Evolutionary conservation across 2,329 filamentous ascomycete genomes (phyloP), one percentile per base, ranked within the genome.

Genomic region (Didymella keratinophila): DNA sequence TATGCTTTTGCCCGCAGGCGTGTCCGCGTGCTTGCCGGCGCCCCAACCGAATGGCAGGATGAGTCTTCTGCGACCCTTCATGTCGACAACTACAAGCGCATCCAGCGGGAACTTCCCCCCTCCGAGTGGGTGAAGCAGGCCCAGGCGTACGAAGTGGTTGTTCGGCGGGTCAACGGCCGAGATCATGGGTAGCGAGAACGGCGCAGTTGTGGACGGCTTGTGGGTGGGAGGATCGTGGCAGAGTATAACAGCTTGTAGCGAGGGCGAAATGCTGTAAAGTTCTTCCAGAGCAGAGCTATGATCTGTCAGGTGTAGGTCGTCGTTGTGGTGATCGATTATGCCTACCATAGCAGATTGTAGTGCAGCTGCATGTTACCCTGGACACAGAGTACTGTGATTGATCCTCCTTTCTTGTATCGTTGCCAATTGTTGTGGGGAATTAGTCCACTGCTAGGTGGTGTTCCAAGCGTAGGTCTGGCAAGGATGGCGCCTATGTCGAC

Each of bases 21-120:
- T 74, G 7, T 43, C 65, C 18, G 68, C 74, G 60, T 77, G 75
- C 39, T 70, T 70, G 5, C 77, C 77, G 25, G 75, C 77, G 14
- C 79, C 79, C 79, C 79, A 81, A 2, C 79, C 79, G 60, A 81
- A 78, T 1, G 79, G 79, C 46, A 81, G 61, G 12, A 80, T 72
- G 52, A 81, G 65, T 48, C 79, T 72, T 21, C 78, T 68, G 36
- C 73, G 68, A 0, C 73, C 73, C 12, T 65, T 64, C 5, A 60
- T 61, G 59, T 81, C 79, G 3, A 81, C 56, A 2, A 81, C 74
- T 4, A 80, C 78, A n/a, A 81, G 67, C 5, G 79, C 78, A 59
- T 81, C 79, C 11, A 81, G 65, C 2, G 78, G 78, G 21, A 73
- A 68, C 43, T 78, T 76, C 2, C 79, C 79, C 52, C 78, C 79